These are phyloP conservation scores for Kandelia obovata DNA, from an alignment of 345 rosid species.

Conservation along the genomic window DNA sequence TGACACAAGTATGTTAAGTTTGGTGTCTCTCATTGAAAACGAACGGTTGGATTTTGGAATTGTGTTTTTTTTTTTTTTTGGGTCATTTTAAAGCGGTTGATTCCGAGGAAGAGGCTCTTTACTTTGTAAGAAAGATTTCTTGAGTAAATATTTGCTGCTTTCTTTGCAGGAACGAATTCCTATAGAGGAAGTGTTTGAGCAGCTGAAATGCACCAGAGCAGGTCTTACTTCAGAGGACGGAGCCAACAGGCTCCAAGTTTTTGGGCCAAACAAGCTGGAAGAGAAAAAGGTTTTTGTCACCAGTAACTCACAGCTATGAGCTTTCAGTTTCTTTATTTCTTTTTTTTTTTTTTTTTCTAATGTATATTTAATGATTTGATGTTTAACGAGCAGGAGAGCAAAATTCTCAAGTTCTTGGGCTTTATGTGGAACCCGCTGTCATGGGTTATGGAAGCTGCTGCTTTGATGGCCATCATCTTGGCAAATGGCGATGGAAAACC, in stretches of 20 bases:
- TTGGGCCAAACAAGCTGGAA: conserved; percentile 92
- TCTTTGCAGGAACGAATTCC: conserved; percentile 61
- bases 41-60: too few species aligned
- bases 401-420: conserved; percentile 75
- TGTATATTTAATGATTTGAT: background rate
- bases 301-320: background rate
- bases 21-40: too few species aligned
- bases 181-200: conserved; percentile 64
- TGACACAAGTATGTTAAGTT: too few species aligned
- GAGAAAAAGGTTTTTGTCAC: conserved; percentile 63
- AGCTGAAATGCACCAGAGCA: conserved; percentile 33
- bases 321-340: background rate
- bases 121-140: background rate
- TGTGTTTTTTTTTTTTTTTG: too few species aligned
- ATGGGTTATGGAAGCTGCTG: conserved; percentile 98
- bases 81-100: background rate
- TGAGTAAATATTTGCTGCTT: background rate
- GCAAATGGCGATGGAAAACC: conserved; percentile 75
- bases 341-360: background rate
- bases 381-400: conserved; percentile 59
- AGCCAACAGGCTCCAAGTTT: conserved; percentile 57
- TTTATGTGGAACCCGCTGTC: conserved; percentile 98
- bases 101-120: background rate
- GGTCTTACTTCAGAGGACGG: conserved; percentile 64
- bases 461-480: conserved; percentile 76